Base-by-base conservation (phyloP, 108 stramenopile genomes). In the Schizochytrium sp. region DNA sequence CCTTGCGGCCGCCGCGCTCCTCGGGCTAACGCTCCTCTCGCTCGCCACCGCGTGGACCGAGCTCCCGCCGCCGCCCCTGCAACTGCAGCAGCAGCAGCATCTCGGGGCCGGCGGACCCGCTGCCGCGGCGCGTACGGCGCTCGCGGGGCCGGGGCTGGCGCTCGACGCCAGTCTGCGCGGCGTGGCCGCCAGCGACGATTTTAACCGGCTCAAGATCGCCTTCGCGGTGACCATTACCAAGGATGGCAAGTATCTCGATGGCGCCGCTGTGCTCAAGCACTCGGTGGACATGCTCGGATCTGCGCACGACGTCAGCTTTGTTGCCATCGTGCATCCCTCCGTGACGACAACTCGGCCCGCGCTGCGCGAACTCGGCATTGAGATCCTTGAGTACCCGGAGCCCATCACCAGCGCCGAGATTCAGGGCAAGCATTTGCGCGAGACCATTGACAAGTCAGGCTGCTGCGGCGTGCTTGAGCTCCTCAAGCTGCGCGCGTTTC, bases 391-490 rank as follows among this genome's bases (percentile, higher is more conserved):
- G 4, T 83, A 53, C 51, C 48, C 45, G 0, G 48, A 53, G 45
- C 76, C 76, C 76, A 53, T 83, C 48, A 53, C 44, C 19, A 25
- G 23, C 51, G 12, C 48, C 12, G 76, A 83, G 76, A 83, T 83
- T 0, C 48, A 83, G 76, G 51, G 51, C 51, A 23, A 83, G 51
- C 51, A 53, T 12, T 1, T 83, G n/a, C 76, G 76, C 51, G 23
- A 55, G 10, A 53, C 45, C 10, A 83, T 83, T 23, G 48, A 53
- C 76, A 83, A 83, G 6, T 53, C 48, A 19, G 76, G 76, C 23
- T 83, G 76, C 76, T 83, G 76, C 28, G 76, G 76, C n/a, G 51
- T 12, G n/a, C 48, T 53, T 6, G 76, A 83, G 76, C 76, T 83
- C 48, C 51, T 83, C 48, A 83, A 83, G 4, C 4, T 83, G 48